Percentiles rank a stretch among this genome's conserved stretches.
phyloP scores from a whole-genome alignment of 441 rosid species.

The California macrophylla region DNA sequence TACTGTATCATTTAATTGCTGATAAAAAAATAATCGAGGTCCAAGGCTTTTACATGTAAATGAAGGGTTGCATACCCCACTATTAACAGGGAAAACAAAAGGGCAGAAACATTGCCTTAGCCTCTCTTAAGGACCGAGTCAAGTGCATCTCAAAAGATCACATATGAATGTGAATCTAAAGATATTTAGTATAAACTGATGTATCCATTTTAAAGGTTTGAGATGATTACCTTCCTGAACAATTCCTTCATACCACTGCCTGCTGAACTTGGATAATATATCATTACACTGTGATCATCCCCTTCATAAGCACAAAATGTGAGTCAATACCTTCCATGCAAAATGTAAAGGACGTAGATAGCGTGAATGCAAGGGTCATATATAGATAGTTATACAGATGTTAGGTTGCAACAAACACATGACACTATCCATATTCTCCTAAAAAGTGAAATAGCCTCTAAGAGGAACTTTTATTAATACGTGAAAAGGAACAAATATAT shows the following conservation, averaged over 20 bases:
- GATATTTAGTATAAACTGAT: not conserved
- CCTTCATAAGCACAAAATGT: slow-evolving; percentile 37
- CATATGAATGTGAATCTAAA: not conserved
- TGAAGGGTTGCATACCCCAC: not conserved
- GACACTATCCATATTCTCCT: not conserved
- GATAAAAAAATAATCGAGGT: too few species aligned
- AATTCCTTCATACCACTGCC: slow-evolving; percentile 99
- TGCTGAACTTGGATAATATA: slow-evolving; percentile 96
- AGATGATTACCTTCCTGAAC: slow-evolving; percentile 69
- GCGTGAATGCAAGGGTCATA: slow-evolving; percentile 4
- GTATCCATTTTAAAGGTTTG: not conserved
- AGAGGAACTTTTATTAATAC: not conserved
- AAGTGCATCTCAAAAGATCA: not conserved
- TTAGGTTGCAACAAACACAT: not conserved
- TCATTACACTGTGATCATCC: slow-evolving; percentile 97
- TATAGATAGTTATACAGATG: not conserved
- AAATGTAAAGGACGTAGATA: slow-evolving; percentile 16
- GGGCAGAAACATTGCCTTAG: not conserved
- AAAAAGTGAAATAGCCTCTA: not conserved
- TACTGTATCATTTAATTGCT: too few species aligned
- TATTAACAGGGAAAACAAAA: not conserved
- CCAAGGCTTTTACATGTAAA: not conserved
- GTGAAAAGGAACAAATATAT: not conserved
- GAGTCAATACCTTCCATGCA: slow-evolving; percentile 17
- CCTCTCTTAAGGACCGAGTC: not conserved